Evolutionary conservation across 768 basidiomycete species (phyloP).

Genomic region (Lentinula sp.): DNA sequence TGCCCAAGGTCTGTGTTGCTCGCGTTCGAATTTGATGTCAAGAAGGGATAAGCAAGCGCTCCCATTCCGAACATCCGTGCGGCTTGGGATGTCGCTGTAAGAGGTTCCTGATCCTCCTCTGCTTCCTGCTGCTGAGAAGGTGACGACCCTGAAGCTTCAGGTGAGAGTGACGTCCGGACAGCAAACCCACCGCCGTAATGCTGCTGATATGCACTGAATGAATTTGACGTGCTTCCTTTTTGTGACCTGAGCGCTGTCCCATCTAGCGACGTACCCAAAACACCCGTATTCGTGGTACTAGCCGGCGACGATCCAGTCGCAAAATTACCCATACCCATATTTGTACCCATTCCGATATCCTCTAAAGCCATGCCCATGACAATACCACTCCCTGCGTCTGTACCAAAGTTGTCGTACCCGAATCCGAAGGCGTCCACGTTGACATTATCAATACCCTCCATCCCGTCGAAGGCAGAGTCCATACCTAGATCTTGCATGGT

Average conservation of each 20-base stretch:
- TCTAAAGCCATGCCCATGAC: conserved; percentile 6
- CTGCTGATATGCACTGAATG: background rate
- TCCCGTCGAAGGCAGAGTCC: background rate
- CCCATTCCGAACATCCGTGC: conserved; percentile 5
- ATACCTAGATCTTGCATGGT: background rate
- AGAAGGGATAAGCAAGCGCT: background rate
- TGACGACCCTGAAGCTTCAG: background rate
- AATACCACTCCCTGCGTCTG: conserved; percentile 1
- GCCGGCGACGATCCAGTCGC: background rate
- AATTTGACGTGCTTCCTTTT: background rate
- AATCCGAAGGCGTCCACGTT: conserved; percentile 1
- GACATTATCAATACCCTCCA: conserved; percentile 1
- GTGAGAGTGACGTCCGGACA: background rate
- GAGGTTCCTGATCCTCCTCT: background rate
- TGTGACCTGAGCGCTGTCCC: background rate
- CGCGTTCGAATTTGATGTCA: background rate
- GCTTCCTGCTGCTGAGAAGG: background rate
- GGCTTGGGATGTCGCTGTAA: conserved; percentile 2
- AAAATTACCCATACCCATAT: background rate
- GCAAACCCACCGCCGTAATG: background rate
- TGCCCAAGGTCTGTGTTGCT: background rate
- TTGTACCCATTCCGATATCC: conserved; percentile 1
- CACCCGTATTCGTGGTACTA: background rate
- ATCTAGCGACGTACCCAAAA: background rate
- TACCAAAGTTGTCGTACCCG: conserved; percentile 4